Percentiles rank a stretch among this genome's conserved stretches.
Evolutionary conservation across 169 alveolate species (phyloP).

Genomic region (Eimeria mitis): DNA sequence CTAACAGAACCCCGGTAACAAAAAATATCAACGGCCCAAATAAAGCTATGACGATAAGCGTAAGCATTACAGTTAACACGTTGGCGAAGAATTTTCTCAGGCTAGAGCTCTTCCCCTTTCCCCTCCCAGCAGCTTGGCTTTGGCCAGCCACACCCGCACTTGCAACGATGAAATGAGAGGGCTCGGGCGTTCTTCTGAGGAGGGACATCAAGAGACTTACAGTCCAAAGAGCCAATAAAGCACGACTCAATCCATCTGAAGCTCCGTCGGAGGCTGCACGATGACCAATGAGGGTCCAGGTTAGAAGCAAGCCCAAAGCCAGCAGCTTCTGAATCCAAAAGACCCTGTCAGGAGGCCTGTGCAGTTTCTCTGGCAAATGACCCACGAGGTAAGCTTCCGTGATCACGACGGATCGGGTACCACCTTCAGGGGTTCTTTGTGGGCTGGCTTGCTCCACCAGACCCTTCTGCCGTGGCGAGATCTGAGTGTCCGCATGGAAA

Average conservation of each 20-base stretch:
- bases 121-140: not conserved
- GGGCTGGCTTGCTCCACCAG: not conserved
- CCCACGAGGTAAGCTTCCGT: not conserved
- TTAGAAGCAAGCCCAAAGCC: not conserved
- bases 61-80: not conserved
- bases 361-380: not conserved
- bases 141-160: not conserved
- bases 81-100: constrained; percentile 22
- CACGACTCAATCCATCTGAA: not conserved
- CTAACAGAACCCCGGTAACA: not conserved
- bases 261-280: not conserved
- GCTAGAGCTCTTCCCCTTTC: not conserved
- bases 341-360: not conserved
- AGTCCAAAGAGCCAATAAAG: constrained; percentile 2
- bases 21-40: not conserved
- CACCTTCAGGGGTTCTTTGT: not conserved
- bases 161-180: not conserved
- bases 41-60: not conserved
- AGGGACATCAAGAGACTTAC: not conserved
- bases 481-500: not conserved
- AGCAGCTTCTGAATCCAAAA: constrained; percentile 13
- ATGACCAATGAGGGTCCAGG: not conserved
- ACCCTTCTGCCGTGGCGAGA: not conserved
- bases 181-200: not conserved
- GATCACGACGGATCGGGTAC: not conserved